Percentiles rank a stretch among this genome's conserved stretches.
phyloP scores from a whole-genome alignment of 208 protist genomes.

The Angomonas deanei region DNA sequence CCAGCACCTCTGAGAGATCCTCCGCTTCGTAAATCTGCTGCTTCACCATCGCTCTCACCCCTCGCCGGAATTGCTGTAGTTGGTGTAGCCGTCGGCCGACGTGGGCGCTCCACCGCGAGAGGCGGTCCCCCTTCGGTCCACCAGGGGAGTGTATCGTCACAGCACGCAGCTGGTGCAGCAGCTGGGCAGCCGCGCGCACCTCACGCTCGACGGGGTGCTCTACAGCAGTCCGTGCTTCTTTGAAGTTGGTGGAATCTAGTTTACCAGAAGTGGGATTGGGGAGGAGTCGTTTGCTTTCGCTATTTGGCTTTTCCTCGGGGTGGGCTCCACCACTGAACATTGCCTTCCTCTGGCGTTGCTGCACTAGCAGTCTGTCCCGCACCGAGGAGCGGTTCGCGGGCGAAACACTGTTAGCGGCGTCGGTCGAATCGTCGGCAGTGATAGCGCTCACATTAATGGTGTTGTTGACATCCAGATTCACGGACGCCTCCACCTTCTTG shows the following conservation, averaged over 20 bases:
- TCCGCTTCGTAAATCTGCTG: conserved; percentile 86
- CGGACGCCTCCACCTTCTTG: not conserved
- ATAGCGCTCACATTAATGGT: not conserved
- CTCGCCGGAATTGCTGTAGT: conserved; percentile 52
- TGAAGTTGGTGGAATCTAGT: not conserved
- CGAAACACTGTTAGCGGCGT: not conserved
- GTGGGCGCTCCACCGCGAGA: conserved; percentile 8
- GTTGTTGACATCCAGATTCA: not conserved
- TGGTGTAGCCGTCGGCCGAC: conserved; percentile 50
- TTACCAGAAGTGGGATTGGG: not conserved
- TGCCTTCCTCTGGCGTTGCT: conserved; percentile 1
- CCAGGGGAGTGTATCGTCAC: conserved; percentile 10
- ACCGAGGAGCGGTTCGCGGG: not conserved
- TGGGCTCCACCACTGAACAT: not conserved
- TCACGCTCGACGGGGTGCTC: not conserved
- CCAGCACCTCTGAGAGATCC: conserved; percentile 40
- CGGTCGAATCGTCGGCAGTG: not conserved
- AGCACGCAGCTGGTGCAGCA: conserved; percentile 18
- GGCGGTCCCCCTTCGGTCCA: not conserved
- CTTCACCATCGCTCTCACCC: conserved; percentile 49
- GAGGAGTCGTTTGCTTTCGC: not conserved
- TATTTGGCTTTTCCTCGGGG: not conserved
- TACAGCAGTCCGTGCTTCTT: not conserved
- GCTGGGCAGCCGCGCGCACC: conserved; percentile 1
- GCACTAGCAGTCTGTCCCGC: conserved; percentile 3